Evolutionary conservation across 1,284 basidiomycete genomes (phyloP).

Genomic region (Puccinia sorghi): DNA sequence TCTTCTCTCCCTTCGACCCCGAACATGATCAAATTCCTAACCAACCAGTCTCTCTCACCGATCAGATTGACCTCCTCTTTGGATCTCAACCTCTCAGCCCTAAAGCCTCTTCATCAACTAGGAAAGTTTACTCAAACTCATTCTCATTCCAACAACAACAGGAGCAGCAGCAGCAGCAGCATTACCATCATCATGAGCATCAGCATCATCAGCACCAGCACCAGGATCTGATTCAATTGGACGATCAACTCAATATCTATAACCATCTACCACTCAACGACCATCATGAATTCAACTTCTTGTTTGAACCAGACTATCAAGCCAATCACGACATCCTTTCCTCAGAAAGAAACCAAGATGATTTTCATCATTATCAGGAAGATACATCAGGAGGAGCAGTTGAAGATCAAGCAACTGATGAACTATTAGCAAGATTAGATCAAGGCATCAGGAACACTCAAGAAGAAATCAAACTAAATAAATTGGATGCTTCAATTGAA

Average conservation of each 20-base stretch:
- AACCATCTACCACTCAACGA: not conserved
- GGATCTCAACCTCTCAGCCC: conserved; percentile 20
- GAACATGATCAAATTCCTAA: not conserved
- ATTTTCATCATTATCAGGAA: not conserved
- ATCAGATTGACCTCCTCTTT: conserved; percentile 24
- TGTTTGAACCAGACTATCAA: conserved; percentile 7
- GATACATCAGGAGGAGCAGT: not conserved
- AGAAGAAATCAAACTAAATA: conserved; percentile 4
- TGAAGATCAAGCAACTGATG: not conserved
- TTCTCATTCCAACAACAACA: conserved; percentile 16
- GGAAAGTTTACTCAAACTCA: conserved; percentile 18
- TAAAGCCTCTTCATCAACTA: not conserved
- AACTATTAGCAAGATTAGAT: conserved; percentile 8
- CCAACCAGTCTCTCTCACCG: not conserved
- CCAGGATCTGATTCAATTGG: conserved; percentile 1
- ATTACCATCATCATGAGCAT: not conserved
- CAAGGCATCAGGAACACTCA: conserved; percentile 12
- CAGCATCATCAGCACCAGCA: not conserved
- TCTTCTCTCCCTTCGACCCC: conserved; percentile 22
- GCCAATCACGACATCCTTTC: not conserved
- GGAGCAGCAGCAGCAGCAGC: not conserved
- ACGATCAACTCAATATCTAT: conserved; percentile 9
- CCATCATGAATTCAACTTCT: conserved; percentile 16
- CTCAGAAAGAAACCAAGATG: not conserved
- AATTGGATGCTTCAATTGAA: conserved; percentile 1